These are phyloP conservation scores for Pseudogymnoascus sp. DNA, from an alignment of 2,329 filamentous ascomycete species.

Conservation along the genomic window DNA sequence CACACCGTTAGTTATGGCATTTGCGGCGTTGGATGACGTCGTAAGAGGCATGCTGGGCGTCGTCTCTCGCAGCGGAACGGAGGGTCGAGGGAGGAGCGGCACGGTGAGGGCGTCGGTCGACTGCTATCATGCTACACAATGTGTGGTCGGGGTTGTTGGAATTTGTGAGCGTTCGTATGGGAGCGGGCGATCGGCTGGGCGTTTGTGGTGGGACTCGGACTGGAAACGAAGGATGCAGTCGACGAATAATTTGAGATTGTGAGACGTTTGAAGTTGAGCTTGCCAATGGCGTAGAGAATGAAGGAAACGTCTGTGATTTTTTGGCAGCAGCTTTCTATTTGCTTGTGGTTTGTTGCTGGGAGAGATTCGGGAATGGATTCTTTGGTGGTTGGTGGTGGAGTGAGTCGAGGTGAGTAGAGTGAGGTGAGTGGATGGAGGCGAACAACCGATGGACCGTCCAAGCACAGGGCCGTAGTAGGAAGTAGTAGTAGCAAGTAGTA, in stretches of 20 bases:
- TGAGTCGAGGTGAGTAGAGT: not conserved
- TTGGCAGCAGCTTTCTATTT: not conserved
- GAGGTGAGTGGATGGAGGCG: not conserved
- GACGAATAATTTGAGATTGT: not conserved
- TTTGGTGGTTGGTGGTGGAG: not conserved
- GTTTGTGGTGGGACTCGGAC: not conserved
- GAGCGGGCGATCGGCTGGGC: not conserved
- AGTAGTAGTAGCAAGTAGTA: not conserved
- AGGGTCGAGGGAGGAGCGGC: not conserved
- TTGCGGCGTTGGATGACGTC: conserved; percentile 23
- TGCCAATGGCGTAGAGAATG: not conserved
- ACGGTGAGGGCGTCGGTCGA: not conserved
- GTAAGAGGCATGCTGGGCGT: conserved; percentile 24
- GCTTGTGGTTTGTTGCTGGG: not conserved
- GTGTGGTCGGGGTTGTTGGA: not conserved
- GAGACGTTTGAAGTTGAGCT: not conserved
- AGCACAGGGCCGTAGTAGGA: not conserved
- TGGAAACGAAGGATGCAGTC: not conserved
- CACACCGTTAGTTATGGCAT: conserved; percentile 22
- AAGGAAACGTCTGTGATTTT: not conserved
- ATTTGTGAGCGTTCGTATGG: not conserved
- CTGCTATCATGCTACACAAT: not conserved
- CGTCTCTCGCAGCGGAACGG: not conserved
- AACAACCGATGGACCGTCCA: not conserved
- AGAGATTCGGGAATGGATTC: not conserved